Evolutionary conservation across 2,329 filamentous ascomycete genomes (phyloP), one percentile per base, ranked within the genome.

Genomic region (Pezicula rhizophila): DNA sequence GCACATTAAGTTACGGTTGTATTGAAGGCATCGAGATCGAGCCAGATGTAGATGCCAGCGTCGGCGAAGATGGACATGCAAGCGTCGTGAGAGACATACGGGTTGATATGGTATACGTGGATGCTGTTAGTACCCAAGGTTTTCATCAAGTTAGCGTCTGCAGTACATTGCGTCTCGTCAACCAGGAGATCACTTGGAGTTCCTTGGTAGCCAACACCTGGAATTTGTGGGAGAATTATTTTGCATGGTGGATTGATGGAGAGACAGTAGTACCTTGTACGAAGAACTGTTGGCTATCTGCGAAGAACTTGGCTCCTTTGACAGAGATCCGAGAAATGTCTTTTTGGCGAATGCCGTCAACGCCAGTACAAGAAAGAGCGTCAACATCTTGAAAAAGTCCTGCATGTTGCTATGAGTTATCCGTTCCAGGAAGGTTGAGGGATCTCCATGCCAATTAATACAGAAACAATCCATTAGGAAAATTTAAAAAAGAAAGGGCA

Each of bases 21-120:
- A 57, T 78, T 75, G 54, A 82, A 82, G 17, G 79, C 81, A 73
- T 85, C 85, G 68, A 85, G 78, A 59, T 86, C 82, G 41, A 86
- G 71, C 8, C 84, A 81, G 28, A 87, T 74, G 72, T 86, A 86
- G 70, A 87, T 86, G 52, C 82, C 82, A 53, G 82, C 82, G 59
- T 79, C 79, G 34, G 80, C 79, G 53, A 86, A 71, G 35, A 73
- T 71, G 45, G 69, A 71, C 83, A 87, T 87, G 69, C 83, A 87
- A 55, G 76, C 74, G 59, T 85, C 80, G 66, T 87, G 83, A 66
- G 80, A 66, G 54, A 73, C 69, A 45, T 78, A 78, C 72, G 85
- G 86, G 69, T 87, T 83, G 57, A 86, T 77, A 3, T 79, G 83
- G 75, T 86, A 86, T 51, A 86, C 78, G 67, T 83, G 82, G 60